phyloP scores from a whole-genome alignment of 768 basidiomycete species.

The Sarcodon aspratus region DNA sequence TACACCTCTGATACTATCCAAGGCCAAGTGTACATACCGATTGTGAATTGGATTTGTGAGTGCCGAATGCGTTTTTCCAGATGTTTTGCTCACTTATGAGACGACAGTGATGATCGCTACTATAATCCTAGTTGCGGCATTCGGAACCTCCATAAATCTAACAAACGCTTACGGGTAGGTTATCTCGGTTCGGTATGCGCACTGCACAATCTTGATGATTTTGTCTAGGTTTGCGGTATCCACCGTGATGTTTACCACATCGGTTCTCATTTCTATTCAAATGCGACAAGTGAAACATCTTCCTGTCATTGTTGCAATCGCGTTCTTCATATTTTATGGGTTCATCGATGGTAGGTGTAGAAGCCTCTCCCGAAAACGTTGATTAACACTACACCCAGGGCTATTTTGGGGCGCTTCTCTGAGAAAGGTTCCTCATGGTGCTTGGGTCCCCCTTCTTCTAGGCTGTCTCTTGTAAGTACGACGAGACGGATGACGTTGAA shows the following conservation, averaged over 20 bases:
- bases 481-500: too few species aligned
- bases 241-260: conserved; percentile 56
- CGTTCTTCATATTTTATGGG: conserved; percentile 42
- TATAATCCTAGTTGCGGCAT: conserved; percentile 44
- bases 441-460: conserved; percentile 56
- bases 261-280: conserved; percentile 41
- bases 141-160: conserved; percentile 38
- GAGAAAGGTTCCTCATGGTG: conserved; percentile 24
- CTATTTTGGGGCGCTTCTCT: conserved; percentile 57
- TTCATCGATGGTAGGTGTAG: conserved; percentile 42
- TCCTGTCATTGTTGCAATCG: conserved; percentile 28
- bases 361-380: not conserved
- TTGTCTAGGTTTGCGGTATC: conserved; percentile 45
- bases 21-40: conserved; percentile 51
- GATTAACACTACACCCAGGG: conserved; percentile 8
- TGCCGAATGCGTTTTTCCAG: not conserved
- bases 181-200: not conserved
- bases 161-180: conserved; percentile 39
- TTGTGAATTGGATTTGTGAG: conserved; percentile 42
- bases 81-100: not conserved
- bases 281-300: conserved; percentile 44
- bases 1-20: conserved; percentile 51
- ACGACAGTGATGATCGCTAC: conserved; percentile 35
- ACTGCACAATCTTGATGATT: not conserved
- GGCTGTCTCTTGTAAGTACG: conserved; percentile 26